Base-by-base conservation (phyloP, 192 early-diverging fungal species). In the Podila epigama region DNA sequence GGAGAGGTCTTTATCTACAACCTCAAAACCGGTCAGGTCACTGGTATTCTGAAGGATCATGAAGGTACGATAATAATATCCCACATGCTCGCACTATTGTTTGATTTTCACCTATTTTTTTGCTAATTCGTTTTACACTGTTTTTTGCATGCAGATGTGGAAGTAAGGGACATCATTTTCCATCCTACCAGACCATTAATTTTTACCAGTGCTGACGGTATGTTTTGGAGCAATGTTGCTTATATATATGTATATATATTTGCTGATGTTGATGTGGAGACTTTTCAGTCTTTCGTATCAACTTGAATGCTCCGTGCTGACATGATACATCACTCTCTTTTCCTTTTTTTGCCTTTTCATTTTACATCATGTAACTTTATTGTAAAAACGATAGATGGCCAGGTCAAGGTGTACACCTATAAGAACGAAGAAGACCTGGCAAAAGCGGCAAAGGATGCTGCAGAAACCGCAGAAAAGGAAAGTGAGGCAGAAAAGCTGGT, bases 101-200 rank as follows among this genome's bases (percentile, higher is more conserved):
- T 63, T 31, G 11, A 36, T 66, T 40, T 18, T 2, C 15, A 9
- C 36, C 31, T 22, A 27, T 27, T 33, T 15, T 65, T 22, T 11
- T 6, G 15, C 20, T 59, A 52, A 18, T 15, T n/a, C 7, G 11
- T 12, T 15, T 65, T 15, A 15, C 34, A 20, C 33, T 50, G 56
- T 1, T 7, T 12, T 16, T 35, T 29, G 28, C 25, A 42, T 31
- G 16, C 66, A 85, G 93, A 92, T 31, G 85, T 96, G 10, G 96
- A 98, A 73, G 92, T 98, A n/a, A 88, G 96, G 36, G 96, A 98
- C 81, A 89, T 95, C 34, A 84, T 95, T 48, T 92, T 96, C 75
- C 96, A 97, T 64, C 94, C 95, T 33, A 89, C 86, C 20, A 82
- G 87, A 48, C 90, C 91, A 31, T 72, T 95, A 2, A 32, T 98